phyloP scores from a whole-genome alignment of 495 filamentous ascomycete species.

The Thermothielavioides terrestris region DNA sequence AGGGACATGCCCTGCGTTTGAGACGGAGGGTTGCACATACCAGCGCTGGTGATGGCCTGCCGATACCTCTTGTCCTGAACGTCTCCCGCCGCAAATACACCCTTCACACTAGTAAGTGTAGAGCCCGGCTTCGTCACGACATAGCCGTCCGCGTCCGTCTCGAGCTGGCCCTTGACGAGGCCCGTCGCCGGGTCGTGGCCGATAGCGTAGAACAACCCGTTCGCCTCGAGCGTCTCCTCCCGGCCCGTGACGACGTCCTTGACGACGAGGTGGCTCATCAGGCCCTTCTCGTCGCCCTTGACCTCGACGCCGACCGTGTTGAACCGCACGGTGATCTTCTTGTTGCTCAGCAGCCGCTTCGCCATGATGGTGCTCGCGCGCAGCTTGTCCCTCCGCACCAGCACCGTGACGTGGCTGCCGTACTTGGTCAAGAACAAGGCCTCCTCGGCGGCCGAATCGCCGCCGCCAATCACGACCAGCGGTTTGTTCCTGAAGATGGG shows the following conservation, averaged over 20 bases:
- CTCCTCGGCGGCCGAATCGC: constrained; percentile 96
- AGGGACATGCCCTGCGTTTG: no score
- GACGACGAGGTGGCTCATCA: constrained; percentile 78
- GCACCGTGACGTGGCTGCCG: constrained; percentile 83
- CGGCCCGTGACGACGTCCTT: constrained; percentile 71
- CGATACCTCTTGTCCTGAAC: constrained; percentile 98
- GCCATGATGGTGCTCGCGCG: constrained; percentile 90
- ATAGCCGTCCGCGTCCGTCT: constrained; percentile 79
- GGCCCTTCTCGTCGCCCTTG: constrained; percentile 70
- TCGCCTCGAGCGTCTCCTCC: constrained; percentile 74
- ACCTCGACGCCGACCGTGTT: constrained; percentile 75
- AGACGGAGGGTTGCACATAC: constrained; percentile 44
- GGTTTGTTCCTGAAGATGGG: constrained; percentile 97
- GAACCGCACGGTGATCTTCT: constrained; percentile 82
- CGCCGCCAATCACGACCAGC: constrained; percentile 90
- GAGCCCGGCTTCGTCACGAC: constrained; percentile 84
- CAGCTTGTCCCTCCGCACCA: constrained; percentile 79
- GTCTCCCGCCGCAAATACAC: constrained; percentile 94
- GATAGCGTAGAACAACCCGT: constrained; percentile 94
- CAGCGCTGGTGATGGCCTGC: constrained; percentile 95
- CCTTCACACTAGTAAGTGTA: constrained; percentile 76
- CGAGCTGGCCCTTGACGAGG: constrained; percentile 77
- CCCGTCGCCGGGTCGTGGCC: constrained; percentile 90
- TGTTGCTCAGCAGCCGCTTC: constrained; percentile 66
- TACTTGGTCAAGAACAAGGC: constrained; percentile 97